These are phyloP conservation scores for Ogataea zsoltii DNA, from an alignment of 805 yeast genomes.

Conservation along the genomic window DNA sequence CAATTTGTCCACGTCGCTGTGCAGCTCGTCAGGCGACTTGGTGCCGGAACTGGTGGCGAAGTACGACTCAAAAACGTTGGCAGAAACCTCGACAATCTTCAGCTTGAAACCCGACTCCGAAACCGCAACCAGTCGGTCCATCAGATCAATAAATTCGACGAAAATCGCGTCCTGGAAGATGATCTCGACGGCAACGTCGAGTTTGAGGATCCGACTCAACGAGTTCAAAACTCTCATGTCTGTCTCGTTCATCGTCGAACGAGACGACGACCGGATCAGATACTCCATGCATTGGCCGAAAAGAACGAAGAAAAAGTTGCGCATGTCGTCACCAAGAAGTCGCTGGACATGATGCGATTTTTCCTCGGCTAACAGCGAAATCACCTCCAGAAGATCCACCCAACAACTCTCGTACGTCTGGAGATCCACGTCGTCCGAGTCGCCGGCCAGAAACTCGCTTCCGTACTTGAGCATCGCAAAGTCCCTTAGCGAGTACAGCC, in stretches of 20 bases:
- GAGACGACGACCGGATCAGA: slow-evolving; percentile 46
- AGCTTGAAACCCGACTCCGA: slow-evolving; percentile 38
- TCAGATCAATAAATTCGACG: slow-evolving; percentile 70
- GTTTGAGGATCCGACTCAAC: slow-evolving; percentile 55
- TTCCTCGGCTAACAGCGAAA: slow-evolving; percentile 62
- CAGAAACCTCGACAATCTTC: slow-evolving; percentile 49
- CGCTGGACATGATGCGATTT: slow-evolving; percentile 46
- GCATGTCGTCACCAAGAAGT: slow-evolving; percentile 56
- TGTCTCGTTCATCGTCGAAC: slow-evolving; percentile 21
- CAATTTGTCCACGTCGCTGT: slow-evolving; percentile 68
- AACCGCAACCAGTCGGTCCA: slow-evolving; percentile 64
- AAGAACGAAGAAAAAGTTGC: slow-evolving; percentile 72
- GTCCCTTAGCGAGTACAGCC: slow-evolving; percentile 78
- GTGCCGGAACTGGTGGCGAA: slow-evolving; percentile 36
- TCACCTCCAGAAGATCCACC: slow-evolving; percentile 75
- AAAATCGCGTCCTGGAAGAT: slow-evolving; percentile 69
- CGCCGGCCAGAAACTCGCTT: slow-evolving; percentile 32
- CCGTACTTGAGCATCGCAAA: slow-evolving; percentile 65
- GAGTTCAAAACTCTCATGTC: slow-evolving; percentile 45
- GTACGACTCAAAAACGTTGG: slow-evolving; percentile 45
- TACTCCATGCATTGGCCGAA: slow-evolving; percentile 84
- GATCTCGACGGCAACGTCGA: slow-evolving; percentile 55
- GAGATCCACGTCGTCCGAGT: slow-evolving; percentile 46
- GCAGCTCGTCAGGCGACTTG: slow-evolving; percentile 41
- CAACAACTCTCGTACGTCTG: slow-evolving; percentile 59